These are phyloP conservation scores for Beta vulgaris DNA, from an alignment of 148 eudicot genomes.

Conservation along the genomic window DNA sequence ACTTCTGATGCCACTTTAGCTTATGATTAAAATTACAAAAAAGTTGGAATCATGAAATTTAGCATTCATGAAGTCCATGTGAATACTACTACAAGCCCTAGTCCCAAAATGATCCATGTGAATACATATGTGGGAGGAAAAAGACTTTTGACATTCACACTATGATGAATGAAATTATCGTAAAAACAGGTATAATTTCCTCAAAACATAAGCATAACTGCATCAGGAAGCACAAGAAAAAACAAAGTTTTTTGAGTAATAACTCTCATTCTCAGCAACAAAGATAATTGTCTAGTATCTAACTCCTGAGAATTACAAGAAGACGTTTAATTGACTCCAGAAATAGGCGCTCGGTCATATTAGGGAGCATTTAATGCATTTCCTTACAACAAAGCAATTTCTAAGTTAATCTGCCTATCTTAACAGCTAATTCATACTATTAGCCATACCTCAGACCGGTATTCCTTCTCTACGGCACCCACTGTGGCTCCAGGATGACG, in stretches of 20 bases:
- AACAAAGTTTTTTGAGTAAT: background rate
- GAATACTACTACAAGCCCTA: too few relatives aligned
- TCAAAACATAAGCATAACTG: background rate
- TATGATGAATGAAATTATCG: too few relatives aligned
- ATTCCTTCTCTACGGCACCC: conserved; percentile 89
- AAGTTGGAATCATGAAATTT: too few relatives aligned
- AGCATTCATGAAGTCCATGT: too few relatives aligned
- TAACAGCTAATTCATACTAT: background rate
- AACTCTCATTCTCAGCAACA: background rate
- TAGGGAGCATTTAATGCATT: background rate
- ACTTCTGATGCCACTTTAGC: too few relatives aligned
- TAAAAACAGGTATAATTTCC: background rate
- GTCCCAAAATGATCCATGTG: too few relatives aligned
- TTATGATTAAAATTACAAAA: too few relatives aligned
- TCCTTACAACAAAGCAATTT: too few relatives aligned
- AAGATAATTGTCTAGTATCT: background rate
- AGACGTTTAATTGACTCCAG: background rate
- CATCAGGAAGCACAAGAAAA: background rate
- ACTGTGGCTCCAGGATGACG: conserved; percentile 98
- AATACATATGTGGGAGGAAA: background rate
- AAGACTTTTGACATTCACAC: background rate
- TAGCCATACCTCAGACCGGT: conserved; percentile 66
- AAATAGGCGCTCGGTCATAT: background rate
- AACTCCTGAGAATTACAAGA: too few relatives aligned
- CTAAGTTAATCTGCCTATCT: background rate